Conservation (phyloP, 768 basidiomycete genomes). For the Pluteus cervinus region DNA sequence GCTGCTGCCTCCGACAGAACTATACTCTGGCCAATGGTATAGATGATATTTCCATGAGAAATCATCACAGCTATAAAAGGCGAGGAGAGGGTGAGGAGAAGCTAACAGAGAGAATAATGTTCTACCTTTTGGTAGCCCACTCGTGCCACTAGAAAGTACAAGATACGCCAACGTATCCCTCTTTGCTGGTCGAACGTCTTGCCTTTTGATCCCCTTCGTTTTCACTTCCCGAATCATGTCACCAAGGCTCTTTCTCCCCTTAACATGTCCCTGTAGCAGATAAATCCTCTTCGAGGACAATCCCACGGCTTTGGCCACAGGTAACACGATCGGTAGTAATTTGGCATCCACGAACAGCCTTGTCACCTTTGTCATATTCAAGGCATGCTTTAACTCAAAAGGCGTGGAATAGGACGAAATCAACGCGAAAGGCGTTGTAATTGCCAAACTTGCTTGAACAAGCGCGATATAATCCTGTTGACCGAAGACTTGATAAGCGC, state of each 20-base stretch:
- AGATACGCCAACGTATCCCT: conserved; percentile 61
- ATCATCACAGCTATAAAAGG: conserved; percentile 59
- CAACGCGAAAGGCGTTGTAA: conserved; percentile 26
- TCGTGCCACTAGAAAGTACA: conserved; percentile 75
- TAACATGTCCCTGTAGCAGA: conserved; percentile 36
- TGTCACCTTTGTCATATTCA: conserved; percentile 25
- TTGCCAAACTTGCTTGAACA: conserved; percentile 23
- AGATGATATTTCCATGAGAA: conserved; percentile 58
- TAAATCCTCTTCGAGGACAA: conserved; percentile 39
- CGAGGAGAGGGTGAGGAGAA: not conserved
- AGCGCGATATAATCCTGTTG: conserved; percentile 29
- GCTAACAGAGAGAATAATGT: not conserved
- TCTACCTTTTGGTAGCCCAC: conserved; percentile 67
- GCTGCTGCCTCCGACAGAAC: conserved; percentile 21
- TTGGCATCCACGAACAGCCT: conserved; percentile 29
- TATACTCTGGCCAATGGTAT: conserved; percentile 32
- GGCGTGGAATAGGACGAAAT: conserved; percentile 32
- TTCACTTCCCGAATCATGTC: conserved; percentile 37
- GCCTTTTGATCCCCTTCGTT: conserved; percentile 28
- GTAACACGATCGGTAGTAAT: conserved; percentile 21
- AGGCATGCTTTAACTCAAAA: conserved; percentile 30
- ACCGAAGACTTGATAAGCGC: not conserved
- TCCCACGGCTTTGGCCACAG: conserved; percentile 27
- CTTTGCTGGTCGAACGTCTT: conserved; percentile 37
- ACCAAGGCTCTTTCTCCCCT: conserved; percentile 36